These are phyloP conservation scores for Penicillium cosmopolitanum DNA, from an alignment of 495 filamentous ascomycete genomes.

Conservation along the genomic window DNA sequence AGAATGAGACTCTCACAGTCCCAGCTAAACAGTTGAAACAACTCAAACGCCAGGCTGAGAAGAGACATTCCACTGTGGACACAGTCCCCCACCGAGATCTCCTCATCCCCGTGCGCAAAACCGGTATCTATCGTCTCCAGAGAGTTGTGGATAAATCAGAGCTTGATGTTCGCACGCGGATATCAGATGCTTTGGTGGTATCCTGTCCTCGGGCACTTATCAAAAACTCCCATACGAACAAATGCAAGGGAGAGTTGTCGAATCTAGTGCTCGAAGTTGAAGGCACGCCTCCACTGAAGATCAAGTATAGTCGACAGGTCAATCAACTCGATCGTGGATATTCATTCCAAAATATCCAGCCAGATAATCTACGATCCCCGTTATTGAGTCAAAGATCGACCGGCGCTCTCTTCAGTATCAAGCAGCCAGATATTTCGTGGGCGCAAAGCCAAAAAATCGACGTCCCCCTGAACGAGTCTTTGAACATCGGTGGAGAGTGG, in stretches of 20 bases:
- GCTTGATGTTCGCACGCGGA: slow-evolving; percentile 79
- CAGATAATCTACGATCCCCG: slow-evolving; percentile 81
- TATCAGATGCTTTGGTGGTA: slow-evolving; percentile 78
- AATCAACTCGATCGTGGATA: slow-evolving; percentile 74
- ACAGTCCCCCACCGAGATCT: slow-evolving; percentile 58
- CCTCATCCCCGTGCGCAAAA: slow-evolving; percentile 71
- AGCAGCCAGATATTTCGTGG: slow-evolving; percentile 71
- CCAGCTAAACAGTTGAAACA: slow-evolving; percentile 69
- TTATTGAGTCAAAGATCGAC: slow-evolving; percentile 60
- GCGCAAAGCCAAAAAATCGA: slow-evolving; percentile 71
- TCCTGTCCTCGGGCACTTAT: slow-evolving; percentile 79
- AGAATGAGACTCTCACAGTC: slow-evolving; percentile 77
- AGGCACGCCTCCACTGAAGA: slow-evolving; percentile 87
- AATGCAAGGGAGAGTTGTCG: slow-evolving; percentile 84
- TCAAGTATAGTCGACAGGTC: slow-evolving; percentile 85
- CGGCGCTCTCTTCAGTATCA: slow-evolving; percentile 55
- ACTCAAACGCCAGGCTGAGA: slow-evolving; percentile 63
- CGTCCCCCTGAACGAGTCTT: slow-evolving; percentile 85
- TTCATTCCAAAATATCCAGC: slow-evolving; percentile 88
- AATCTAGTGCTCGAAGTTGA: slow-evolving; percentile 79
- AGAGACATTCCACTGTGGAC: slow-evolving; percentile 51
- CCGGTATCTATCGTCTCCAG: slow-evolving; percentile 81
- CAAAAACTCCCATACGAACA: slow-evolving; percentile 62
- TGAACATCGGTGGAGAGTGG: slow-evolving; percentile 78
- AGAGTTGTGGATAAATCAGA: slow-evolving; percentile 91